Conservation (phyloP, 2,329 filamentous ascomycete genomes). For the Colletotrichum musae region DNA sequence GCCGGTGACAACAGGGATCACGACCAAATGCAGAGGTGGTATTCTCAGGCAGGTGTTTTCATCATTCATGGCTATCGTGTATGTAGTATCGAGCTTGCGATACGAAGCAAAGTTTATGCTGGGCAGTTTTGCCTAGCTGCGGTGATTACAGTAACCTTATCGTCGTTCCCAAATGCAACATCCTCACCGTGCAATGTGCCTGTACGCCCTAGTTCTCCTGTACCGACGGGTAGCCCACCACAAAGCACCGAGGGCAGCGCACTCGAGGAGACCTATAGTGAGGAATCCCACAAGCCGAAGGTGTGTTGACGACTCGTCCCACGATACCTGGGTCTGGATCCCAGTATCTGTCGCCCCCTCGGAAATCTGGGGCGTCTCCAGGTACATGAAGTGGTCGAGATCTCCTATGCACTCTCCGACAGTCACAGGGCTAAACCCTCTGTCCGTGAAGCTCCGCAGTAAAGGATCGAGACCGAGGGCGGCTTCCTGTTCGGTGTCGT, state of each 20-base stretch:
- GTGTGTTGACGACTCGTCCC: not conserved
- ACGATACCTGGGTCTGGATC: not conserved
- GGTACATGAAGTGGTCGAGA: conserved; percentile 6
- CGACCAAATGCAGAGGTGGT: too few species aligned
- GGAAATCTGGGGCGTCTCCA: not conserved
- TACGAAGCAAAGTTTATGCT: too few species aligned
- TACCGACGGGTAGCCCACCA: conserved; percentile 11
- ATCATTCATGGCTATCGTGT: too few species aligned
- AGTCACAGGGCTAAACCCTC: conserved; percentile 11
- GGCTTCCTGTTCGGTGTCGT: conserved; percentile 1
- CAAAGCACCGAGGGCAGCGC: conserved; percentile 5
- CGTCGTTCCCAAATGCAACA: too few species aligned
- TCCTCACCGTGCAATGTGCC: not conserved
- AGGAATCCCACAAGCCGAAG: not conserved
- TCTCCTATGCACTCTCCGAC: conserved; percentile 21
- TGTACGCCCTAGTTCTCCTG: conserved; percentile 9
- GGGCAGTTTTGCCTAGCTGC: too few species aligned
- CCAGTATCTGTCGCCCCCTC: too few species aligned
- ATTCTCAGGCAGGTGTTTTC: too few species aligned
- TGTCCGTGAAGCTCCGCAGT: not conserved
- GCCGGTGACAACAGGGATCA: too few species aligned
- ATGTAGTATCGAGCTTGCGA: too few species aligned
- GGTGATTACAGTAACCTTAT: too few species aligned
- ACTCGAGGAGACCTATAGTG: conserved; percentile 1
- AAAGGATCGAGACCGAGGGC: not conserved